Conservation (phyloP, 2,329 filamentous ascomycete species). For the Ophiostoma tasmaniense region DNA sequence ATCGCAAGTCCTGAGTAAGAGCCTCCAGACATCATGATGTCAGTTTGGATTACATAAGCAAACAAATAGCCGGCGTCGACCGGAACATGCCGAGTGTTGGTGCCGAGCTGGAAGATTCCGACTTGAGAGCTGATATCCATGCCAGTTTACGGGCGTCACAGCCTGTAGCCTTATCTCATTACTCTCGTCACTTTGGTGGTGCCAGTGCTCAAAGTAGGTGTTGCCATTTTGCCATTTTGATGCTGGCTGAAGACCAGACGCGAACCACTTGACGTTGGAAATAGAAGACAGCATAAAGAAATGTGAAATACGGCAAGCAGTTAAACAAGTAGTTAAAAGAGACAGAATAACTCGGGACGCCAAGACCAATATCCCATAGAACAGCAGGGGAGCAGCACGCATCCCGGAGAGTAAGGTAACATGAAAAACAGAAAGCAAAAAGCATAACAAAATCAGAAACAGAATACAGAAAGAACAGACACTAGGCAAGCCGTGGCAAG, state of each 20-base stretch:
- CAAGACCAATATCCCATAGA: slow-evolving; percentile 1
- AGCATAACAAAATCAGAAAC: too few relatives aligned
- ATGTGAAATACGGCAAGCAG: neutral
- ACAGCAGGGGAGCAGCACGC: neutral
- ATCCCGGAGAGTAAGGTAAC: neutral
- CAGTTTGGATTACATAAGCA: neutral
- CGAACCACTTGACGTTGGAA: neutral
- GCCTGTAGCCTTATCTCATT: neutral
- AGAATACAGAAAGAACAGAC: neutral
- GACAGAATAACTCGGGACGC: slow-evolving; percentile 1
- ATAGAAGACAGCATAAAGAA: neutral
- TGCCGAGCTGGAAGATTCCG: neutral
- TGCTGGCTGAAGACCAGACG: neutral
- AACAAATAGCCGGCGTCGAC: neutral
- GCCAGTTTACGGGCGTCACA: neutral
- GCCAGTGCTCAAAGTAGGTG: neutral
- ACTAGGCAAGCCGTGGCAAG: neutral
- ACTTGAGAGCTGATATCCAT: neutral
- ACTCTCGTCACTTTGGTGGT: neutral
- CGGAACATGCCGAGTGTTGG: neutral
- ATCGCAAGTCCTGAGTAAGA: neutral
- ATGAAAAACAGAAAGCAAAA: neutral
- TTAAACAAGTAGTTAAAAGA: neutral
- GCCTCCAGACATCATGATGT: neutral
- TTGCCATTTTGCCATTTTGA: neutral